A percentile compares a stretch with the other conserved stretches of the same genome.
phyloP scores from a whole-genome alignment of 2,329 filamentous ascomycete genomes.

The Cytospora paraplurivora region DNA sequence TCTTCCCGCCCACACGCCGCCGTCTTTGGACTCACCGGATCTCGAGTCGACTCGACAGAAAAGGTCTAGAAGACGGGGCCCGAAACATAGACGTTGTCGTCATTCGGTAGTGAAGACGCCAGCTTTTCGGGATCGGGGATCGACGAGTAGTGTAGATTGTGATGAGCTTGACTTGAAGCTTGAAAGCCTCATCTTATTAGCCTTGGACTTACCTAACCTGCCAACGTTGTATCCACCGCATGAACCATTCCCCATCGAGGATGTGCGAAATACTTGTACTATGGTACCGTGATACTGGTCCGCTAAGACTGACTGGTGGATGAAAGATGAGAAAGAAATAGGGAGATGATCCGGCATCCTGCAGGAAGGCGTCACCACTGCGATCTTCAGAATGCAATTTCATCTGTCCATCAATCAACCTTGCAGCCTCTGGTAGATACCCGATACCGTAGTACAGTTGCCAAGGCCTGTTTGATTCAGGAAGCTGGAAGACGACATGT shows the following conservation, averaged over 20 bases:
- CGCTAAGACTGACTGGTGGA: neutral
- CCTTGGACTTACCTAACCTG: neutral
- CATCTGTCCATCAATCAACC: conserved; percentile 1
- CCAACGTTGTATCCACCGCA: neutral
- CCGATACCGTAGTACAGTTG: too few relatives aligned
- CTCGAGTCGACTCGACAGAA: neutral
- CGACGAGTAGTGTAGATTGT: neutral
- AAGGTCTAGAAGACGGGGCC: too few relatives aligned
- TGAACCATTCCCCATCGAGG: neutral
- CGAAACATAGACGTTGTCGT: neutral
- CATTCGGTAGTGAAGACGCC: neutral
- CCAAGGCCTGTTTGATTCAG: neutral
- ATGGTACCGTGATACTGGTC: neutral
- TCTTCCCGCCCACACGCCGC: neutral
- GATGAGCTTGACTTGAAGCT: conserved; percentile 20
- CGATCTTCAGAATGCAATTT: conserved; percentile 18
- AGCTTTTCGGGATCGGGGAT: neutral
- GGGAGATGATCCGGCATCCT: conserved; percentile 5
- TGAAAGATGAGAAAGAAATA: neutral
- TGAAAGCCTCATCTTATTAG: conserved; percentile 9
- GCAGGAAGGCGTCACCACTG: conserved; percentile 8
- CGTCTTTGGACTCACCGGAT: neutral
- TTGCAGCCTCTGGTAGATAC: too few relatives aligned
- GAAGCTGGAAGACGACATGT: neutral
- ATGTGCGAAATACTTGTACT: neutral